phyloP scores from a whole-genome alignment of 2,329 filamentous ascomycete genomes.

The Thelonectria rubi region DNA sequence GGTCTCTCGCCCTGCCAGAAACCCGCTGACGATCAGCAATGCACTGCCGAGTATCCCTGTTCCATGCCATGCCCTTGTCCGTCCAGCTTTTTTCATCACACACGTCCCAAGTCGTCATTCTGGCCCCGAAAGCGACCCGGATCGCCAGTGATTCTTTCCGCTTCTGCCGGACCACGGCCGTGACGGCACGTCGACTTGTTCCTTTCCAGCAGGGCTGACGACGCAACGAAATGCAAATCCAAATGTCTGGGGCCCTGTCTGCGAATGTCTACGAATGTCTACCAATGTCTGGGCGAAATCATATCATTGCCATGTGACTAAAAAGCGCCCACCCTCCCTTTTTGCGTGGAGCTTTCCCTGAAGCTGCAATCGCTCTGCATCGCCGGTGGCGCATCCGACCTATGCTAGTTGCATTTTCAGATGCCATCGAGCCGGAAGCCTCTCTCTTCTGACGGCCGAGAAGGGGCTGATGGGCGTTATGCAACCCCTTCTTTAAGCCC shows the following conservation, averaged over 20 bases:
- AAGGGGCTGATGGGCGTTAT: no score
- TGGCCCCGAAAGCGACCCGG: conserved; percentile 5
- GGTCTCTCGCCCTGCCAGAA: not conserved
- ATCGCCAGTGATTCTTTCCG: conserved; percentile 2
- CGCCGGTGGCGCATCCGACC: conserved; percentile 10
- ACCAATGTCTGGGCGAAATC: not conserved
- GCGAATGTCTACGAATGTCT: no score
- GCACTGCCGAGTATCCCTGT: conserved; percentile 13
- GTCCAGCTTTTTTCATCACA: not conserved
- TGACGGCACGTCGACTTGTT: not conserved
- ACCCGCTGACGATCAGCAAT: conserved; percentile 15
- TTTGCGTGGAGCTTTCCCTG: conserved; percentile 10
- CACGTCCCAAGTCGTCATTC: conserved; percentile 11
- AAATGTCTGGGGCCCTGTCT: not conserved
- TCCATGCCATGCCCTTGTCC: conserved; percentile 1
- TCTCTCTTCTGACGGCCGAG: conserved; percentile 2
- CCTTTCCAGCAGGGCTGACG: not conserved
- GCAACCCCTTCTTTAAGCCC: conserved; percentile 2
- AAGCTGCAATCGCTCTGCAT: conserved; percentile 4
- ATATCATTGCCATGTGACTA: conserved; percentile 20
- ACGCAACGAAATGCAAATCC: not conserved
- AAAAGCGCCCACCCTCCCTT: conserved; percentile 15
- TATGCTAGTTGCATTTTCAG: conserved; percentile 9
- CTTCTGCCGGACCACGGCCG: not conserved
- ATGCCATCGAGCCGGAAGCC: not conserved